Evolutionary conservation across 1,139 yeast species (phyloP), one percentile per base, ranked within the genome.

Genomic region (Pichia sp.): DNA sequence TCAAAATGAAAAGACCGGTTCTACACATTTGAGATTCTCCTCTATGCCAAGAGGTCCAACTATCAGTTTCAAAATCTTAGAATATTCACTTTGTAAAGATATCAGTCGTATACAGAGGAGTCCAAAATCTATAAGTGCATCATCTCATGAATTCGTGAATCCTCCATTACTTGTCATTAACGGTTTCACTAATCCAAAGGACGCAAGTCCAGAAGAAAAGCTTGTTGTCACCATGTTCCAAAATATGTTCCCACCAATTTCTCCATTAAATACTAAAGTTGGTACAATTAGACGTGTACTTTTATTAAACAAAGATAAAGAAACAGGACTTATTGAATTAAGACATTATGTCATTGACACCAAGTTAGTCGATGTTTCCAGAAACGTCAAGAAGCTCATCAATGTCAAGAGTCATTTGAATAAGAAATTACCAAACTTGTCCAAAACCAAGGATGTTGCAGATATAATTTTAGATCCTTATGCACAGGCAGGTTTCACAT

Each of bases 31-130:
- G 56, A 78, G 98, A 61, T 69, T 94, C 45, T 91, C 94, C 2
- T 79, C 89, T 59, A 79, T 93, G 71, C 97, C 99, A 31, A 75
- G 91, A 53, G 99, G 99, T 6, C 99, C 99, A 24, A 90, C 96
- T 14, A 71, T 91, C 45, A 87, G 91, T 53, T 94, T 93, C 70
- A 77, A 78, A 53, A 83, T 94, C 42, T 72, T 79, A 54, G 79
- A 77, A 55, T 94, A 90, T 66, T 84, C 96, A 7, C 73, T 94
- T 48, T 79, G 85, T 59, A 86, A 86, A 65, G 99, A 94, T 66
- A 83, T 94, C n/a, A 71, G 79, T 45, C 76, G 71, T 53, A 76
- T 81, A 59, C 76, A 83, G 66, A 83, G 71, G 61, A 81, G 73
- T 56, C 96, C 95, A 49, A 87, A 80, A 67, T 79, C 83, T 38